phyloP scores from a whole-genome alignment of 495 filamentous ascomycete species.

The Pyrenopolyporus hunteri region DNA sequence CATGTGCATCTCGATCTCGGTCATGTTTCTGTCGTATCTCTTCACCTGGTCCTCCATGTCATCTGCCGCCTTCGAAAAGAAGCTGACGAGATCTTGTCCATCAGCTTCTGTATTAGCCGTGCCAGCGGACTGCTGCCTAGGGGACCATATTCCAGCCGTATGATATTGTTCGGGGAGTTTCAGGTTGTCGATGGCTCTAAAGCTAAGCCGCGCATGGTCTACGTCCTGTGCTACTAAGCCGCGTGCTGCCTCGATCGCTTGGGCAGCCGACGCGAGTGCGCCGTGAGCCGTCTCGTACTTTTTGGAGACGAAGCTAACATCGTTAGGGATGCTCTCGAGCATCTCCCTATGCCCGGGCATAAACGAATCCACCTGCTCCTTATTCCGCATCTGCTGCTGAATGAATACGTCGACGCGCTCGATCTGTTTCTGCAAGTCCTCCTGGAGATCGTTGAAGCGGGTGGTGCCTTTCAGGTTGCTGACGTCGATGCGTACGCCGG shows the following conservation, averaged over 20 bases:
- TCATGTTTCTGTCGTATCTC: conserved; percentile 69
- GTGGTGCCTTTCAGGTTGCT: conserved; percentile 81
- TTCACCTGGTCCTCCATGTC: conserved; percentile 72
- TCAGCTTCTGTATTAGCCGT: conserved; percentile 54
- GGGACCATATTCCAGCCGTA: conserved; percentile 60
- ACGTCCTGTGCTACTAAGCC: conserved; percentile 69
- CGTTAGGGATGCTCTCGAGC: conserved; percentile 69
- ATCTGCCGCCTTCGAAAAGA: conserved; percentile 74
- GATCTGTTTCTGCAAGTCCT: conserved; percentile 79
- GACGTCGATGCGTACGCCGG: conserved; percentile 78
- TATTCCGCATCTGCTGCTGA: conserved; percentile 66
- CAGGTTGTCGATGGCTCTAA: conserved; percentile 76
- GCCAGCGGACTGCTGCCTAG: conserved; percentile 44
- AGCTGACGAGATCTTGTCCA: conserved; percentile 75
- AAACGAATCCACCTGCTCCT: conserved; percentile 63
- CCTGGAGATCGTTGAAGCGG: conserved; percentile 85
- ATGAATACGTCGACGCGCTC: conserved; percentile 76
- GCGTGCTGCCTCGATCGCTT: conserved; percentile 70
- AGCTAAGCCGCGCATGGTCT: conserved; percentile 72
- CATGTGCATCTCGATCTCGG: conserved; percentile 84
- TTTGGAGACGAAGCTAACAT: conserved; percentile 74
- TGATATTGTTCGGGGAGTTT: conserved; percentile 79
- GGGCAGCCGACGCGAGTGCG: conserved; percentile 73
- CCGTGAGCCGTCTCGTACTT: conserved; percentile 76
- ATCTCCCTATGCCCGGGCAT: conserved; percentile 69